phyloP scores from a whole-genome alignment of 2,329 filamentous ascomycete genomes.

The Scedosporium apiospermum region DNA sequence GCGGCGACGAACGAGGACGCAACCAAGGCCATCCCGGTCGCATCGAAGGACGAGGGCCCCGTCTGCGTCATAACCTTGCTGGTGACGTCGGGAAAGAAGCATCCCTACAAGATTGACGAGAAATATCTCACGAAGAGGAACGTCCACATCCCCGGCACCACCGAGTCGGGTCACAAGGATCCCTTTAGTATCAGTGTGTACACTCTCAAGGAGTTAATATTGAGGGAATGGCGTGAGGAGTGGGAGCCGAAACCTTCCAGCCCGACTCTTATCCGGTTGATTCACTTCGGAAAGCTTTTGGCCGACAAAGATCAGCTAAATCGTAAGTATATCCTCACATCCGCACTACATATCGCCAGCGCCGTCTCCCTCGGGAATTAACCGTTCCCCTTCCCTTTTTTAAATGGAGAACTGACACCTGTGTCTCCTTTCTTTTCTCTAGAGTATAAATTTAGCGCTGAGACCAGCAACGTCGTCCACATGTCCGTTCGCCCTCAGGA shows the following conservation, averaged over 20 bases:
- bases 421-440: constrained; percentile 3
- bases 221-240: constrained; percentile 85
- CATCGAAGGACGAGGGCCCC: constrained; percentile 22
- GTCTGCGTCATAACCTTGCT: constrained; percentile 72
- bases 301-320: constrained; percentile 80
- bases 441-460: constrained; percentile 73
- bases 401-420: constrained; percentile 1
- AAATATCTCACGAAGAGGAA: constrained; percentile 75
- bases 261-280: constrained; percentile 81
- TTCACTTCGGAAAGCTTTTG: constrained; percentile 82
- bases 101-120: constrained; percentile 84
- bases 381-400: background rate
- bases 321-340: constrained; percentile 46
- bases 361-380: background rate
- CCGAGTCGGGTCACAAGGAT: constrained; percentile 52
- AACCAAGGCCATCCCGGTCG: constrained; percentile 23
- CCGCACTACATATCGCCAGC: background rate
- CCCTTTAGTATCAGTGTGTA: constrained; percentile 89
- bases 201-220: constrained; percentile 86
- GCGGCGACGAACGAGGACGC: constrained; percentile 27
- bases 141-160: constrained; percentile 62
- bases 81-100: constrained; percentile 69
- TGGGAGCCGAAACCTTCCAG: constrained; percentile 84
- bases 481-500: constrained; percentile 89
- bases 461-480: constrained; percentile 78